These are phyloP conservation scores for Sporothrix curviconia DNA, from an alignment of 2,329 filamentous ascomycete genomes.

Conservation along the genomic window DNA sequence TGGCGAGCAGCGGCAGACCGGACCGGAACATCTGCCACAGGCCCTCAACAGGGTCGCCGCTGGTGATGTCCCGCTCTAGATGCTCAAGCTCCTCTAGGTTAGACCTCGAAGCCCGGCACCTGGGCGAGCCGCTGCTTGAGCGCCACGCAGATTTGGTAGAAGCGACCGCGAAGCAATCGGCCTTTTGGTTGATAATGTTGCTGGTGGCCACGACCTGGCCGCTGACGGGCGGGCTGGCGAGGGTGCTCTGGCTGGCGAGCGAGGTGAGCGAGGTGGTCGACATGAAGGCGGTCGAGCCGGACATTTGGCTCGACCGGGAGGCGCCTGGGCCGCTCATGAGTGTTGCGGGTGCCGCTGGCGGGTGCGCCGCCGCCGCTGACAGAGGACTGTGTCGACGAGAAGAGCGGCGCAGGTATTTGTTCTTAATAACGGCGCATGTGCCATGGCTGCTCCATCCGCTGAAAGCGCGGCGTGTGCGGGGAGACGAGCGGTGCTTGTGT, in stretches of 20 bases:
- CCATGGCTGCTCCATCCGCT: slow-evolving; percentile 47
- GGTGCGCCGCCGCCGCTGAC: slow-evolving; percentile 39
- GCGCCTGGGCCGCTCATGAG: slow-evolving; percentile 45
- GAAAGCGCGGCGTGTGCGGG: background rate
- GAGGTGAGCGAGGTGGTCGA: slow-evolving; percentile 48
- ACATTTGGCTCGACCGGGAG: slow-evolving; percentile 54
- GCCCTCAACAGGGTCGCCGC: slow-evolving; percentile 77
- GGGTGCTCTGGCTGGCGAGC: slow-evolving; percentile 38
- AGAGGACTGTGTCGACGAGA: slow-evolving; percentile 36
- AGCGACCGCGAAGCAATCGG: slow-evolving; percentile 81
- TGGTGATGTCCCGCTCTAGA: slow-evolving; percentile 55
- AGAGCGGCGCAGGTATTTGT: slow-evolving; percentile 52
- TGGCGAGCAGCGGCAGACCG: slow-evolving; percentile 75
- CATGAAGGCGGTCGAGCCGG: slow-evolving; percentile 51
- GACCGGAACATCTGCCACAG: slow-evolving; percentile 82
- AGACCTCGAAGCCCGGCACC: slow-evolving; percentile 75
- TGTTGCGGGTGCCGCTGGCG: slow-evolving; percentile 27
- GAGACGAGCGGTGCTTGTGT: too few species aligned
- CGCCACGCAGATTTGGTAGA: slow-evolving; percentile 91
- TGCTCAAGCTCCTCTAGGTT: slow-evolving; percentile 65
- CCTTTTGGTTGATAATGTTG: slow-evolving; percentile 96
- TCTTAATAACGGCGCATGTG: slow-evolving; percentile 53
- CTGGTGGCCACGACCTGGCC: slow-evolving; percentile 68
- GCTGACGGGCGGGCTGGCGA: slow-evolving; percentile 37
- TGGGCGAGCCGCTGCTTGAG: slow-evolving; percentile 74